Conservation (phyloP, 2,329 filamentous ascomycete species). For the Triangularia verruculosa region DNA sequence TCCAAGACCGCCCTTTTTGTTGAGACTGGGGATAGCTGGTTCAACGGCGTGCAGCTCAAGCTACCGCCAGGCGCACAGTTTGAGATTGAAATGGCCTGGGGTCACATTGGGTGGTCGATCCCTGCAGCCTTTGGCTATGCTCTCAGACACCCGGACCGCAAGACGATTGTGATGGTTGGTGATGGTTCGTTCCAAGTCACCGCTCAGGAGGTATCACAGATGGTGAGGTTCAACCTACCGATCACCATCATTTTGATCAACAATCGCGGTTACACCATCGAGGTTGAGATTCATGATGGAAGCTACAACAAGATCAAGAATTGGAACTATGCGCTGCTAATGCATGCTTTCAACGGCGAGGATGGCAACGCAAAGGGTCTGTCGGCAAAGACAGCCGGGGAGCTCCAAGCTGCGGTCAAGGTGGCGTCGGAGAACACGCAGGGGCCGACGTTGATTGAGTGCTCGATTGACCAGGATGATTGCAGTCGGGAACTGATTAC, state of each 20-base stretch:
- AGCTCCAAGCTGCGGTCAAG: constrained; percentile 25
- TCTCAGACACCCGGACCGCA: constrained; percentile 24
- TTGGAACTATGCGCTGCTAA: constrained; percentile 32
- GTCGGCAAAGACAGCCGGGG: constrained; percentile 26
- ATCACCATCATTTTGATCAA: constrained; percentile 36
- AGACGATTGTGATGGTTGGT: constrained; percentile 34
- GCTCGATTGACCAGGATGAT: constrained; percentile 30
- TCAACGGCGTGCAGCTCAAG: constrained; percentile 30
- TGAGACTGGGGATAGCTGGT: constrained; percentile 32
- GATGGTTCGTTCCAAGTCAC: constrained; percentile 39
- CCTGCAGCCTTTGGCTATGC: constrained; percentile 30
- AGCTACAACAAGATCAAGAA: constrained; percentile 35
- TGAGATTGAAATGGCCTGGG: constrained; percentile 34
- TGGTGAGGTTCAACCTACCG: constrained; percentile 34
- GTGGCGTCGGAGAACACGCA: constrained; percentile 22
- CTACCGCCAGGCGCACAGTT: constrained; percentile 29
- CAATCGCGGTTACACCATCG: constrained; percentile 40
- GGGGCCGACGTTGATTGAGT: constrained; percentile 30
- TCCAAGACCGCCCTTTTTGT: constrained; percentile 27
- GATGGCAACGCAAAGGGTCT: constrained; percentile 28
- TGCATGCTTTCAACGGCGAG: constrained; percentile 28
- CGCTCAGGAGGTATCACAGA: constrained; percentile 37
- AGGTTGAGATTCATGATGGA: constrained; percentile 38
- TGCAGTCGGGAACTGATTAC: constrained; percentile 31
- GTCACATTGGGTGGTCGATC: constrained; percentile 32